Conservation (phyloP, 202 grass and related monocot genomes). For the Schoenoplectus tabernaemontani region DNA sequence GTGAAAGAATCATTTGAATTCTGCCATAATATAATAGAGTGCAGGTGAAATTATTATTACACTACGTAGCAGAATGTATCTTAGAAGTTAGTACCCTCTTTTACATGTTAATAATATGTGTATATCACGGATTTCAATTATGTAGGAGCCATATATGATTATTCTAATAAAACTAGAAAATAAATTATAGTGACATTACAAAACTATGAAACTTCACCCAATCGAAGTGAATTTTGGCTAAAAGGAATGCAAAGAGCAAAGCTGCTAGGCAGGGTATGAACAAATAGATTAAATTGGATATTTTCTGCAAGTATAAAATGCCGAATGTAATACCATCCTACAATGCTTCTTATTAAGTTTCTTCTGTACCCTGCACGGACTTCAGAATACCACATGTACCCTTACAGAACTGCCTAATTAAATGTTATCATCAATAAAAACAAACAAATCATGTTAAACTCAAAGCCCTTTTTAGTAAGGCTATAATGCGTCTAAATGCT, state of each 20-base stretch:
- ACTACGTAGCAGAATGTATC: not conserved
- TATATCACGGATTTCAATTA: not conserved
- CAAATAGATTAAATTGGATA: too few species aligned
- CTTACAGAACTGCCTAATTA: too few species aligned
- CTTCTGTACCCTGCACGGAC: too few species aligned
- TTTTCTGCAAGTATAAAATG: too few species aligned
- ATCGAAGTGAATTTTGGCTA: not conserved
- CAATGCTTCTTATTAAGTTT: too few species aligned
- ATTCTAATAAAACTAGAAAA: not conserved
- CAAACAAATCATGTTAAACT: too few species aligned
- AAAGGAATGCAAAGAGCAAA: not conserved
- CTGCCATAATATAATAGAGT: not conserved
- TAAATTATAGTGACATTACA: not conserved
- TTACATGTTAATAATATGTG: constrained; percentile 3
- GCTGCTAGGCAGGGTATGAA: not conserved
- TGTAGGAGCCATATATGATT: not conserved
- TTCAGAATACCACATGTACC: too few species aligned
- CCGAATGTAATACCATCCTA: too few species aligned
- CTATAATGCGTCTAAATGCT: not conserved
- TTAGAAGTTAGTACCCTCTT: not conserved
- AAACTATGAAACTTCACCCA: not conserved
- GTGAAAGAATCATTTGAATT: not conserved
- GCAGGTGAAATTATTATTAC: not conserved
- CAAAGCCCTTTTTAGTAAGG: not conserved
- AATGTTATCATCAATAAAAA: too few species aligned